Evolutionary conservation across 495 filamentous ascomycete genomes (phyloP), one percentile per base, ranked within the genome.

Genomic region (Neurospora sp.): DNA sequence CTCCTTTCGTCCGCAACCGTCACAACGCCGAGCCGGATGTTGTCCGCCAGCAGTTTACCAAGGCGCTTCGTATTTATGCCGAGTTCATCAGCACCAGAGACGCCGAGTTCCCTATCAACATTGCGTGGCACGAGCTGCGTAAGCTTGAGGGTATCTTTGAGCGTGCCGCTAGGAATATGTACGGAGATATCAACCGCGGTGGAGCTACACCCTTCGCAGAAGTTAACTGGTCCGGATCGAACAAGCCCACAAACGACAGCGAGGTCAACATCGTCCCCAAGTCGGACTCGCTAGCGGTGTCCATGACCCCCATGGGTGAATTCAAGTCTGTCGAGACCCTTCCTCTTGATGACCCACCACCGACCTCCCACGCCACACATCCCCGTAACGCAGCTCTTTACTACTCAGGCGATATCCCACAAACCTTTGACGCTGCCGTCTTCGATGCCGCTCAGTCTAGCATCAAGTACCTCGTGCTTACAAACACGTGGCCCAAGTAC

Each of bases 401-500:
- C 28, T 83, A 76, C 42, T 74, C 74, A 8, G 78, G 82, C 37
- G 75, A 79, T 4, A 84, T 91, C 36, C 86, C 89, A 1, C 79
- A 78, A 5, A 81, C 76, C 0, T 91, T 92, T 69, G 82, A 85
- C 39, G 79, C 81, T 3, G 75, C 69, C 4, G 83, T 91, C 31
- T 92, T 92, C 70, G 88, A 90, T 70, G 82, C 78, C 1, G 89
- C 90, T 0, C 85, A 91, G 78, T 77, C 82, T 43, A 88, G 86
- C 71, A 88, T 92, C 82, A 91, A 90, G 81, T 90, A 91, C 74
- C 83, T 92, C 24, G 90, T 92, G 2, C 84, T 90, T 72, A 90
- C 88, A 7, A 91, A 92, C 77, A 92, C 90, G 11, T 92, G 90
- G 90, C 88, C 88, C 34, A 90, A 90, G 79, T 91, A 89, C 54